phyloP scores from a whole-genome alignment of 2,329 filamentous ascomycete species.

The Aschersonia sp. region DNA sequence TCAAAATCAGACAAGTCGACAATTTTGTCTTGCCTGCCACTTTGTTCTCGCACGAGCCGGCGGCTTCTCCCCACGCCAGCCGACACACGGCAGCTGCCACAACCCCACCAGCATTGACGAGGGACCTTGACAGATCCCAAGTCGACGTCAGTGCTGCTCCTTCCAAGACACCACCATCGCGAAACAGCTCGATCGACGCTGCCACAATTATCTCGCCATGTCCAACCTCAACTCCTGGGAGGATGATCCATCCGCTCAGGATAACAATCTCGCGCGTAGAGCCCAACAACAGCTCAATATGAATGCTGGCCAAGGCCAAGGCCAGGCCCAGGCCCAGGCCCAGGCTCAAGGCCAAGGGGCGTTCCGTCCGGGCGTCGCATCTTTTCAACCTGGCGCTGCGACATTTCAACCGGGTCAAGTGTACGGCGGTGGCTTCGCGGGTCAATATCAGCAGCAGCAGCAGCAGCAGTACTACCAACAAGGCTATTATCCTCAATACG shows the following conservation, averaged over 20 bases:
- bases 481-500: conserved; percentile 45
- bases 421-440: conserved; percentile 43
- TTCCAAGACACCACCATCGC: neutral
- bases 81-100: too few species aligned
- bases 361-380: conserved; percentile 37
- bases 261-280: conserved; percentile 66
- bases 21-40: too few species aligned
- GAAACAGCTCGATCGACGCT: neutral
- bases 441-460: conserved; percentile 37
- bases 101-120: too few species aligned
- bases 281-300: conserved; percentile 63
- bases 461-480: conserved; percentile 32
- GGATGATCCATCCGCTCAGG: conserved; percentile 66
- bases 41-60: too few species aligned
- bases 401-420: conserved; percentile 60
- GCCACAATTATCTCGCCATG: conserved; percentile 34
- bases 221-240: conserved; percentile 92
- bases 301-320: conserved; percentile 30
- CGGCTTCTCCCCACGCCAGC: too few species aligned
- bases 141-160: too few species aligned
- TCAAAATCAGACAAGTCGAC: too few species aligned
- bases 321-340: conserved; percentile 26
- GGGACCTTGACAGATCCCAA: too few species aligned
- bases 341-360: conserved; percentile 26
- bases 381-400: conserved; percentile 60